Base-by-base conservation (phyloP, 148 eudicot genomes). In the Suaeda aralocaspica region DNA sequence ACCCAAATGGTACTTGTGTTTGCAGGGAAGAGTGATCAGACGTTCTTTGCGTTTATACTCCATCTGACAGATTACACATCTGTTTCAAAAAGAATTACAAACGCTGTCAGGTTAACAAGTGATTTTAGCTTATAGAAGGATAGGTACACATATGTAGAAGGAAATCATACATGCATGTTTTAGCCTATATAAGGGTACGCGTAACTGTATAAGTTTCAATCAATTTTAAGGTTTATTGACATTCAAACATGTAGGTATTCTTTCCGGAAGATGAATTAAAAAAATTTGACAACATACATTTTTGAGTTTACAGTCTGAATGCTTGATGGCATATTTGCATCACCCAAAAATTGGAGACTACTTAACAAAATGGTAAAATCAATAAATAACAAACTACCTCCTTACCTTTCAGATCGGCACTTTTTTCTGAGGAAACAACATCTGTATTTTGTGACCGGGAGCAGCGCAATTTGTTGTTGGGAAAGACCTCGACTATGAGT, bases 61-160 rank as follows among this genome's bases (percentile, higher is more conserved):
- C 98, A 94, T 94, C 83, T 94, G 98, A 78, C 98, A 94, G 53
- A 94, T 87, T 41, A 94, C 98, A 64, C 98, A 94, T 85, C 98
- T 93, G 86, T 66, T 28, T 69, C 68, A 30, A 30, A 16, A 49
- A 24, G 21, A 14, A 45, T 58, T 36, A 72, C 45, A 39, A 10
- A 18, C 13, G 12, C 34, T 51, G 58, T 42, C 25, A 70, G 26
- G 55, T 64, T 33, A 30, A 25, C 2, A 12, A 36, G 30, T 12
- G 34, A 28, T 58, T 18, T 36, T 13, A 45, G 49, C 49, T 45
- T 45, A 7, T 39, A 39, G 5, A 39, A 5, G 9, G 44, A 39
- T 39, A 39, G n/a, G n/a, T n/a, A n/a, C n/a, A 39, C 5, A 39
- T 39, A 39, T 39, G 6, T 39, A 5, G 9, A 9, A 39, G 9